Conservation (phyloP, 306 rosid genomes). For the Sophora flavescens region DNA sequence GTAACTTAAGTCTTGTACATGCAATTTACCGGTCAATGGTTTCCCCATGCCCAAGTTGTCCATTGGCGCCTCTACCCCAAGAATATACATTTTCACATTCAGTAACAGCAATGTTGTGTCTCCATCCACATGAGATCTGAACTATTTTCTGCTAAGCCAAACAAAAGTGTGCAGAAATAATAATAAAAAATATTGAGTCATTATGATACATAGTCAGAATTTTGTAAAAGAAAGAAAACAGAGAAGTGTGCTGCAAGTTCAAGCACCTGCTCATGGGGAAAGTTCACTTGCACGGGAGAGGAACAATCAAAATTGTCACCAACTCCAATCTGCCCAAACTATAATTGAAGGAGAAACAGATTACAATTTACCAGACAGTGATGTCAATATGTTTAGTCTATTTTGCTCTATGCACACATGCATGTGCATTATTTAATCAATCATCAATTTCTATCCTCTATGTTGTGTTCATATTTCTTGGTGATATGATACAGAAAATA, state of each 20-base stretch:
- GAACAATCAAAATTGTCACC: constrained; percentile 79
- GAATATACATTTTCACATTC: constrained; percentile 79
- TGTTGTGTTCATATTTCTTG: constrained; percentile 13
- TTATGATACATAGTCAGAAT: not conserved
- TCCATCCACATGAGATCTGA: constrained; percentile 89
- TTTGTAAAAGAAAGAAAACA: constrained; percentile 17
- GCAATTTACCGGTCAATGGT: constrained; percentile 73
- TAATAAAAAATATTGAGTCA: not conserved
- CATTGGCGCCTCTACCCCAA: constrained; percentile 99
- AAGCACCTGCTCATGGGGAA: constrained; percentile 75
- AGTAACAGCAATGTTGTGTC: constrained; percentile 86
- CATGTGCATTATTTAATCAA: constrained; percentile 17
- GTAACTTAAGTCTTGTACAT: constrained; percentile 4
- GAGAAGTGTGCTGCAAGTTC: constrained; percentile 39
- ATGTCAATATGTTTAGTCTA: constrained; percentile 14
- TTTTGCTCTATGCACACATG: constrained; percentile 12
- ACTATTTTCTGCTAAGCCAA: constrained; percentile 70
- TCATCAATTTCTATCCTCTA: constrained; percentile 20
- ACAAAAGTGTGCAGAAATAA: constrained; percentile 24
- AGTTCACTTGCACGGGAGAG: constrained; percentile 72
- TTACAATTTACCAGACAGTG: constrained; percentile 20
- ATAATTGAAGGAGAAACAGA: constrained; percentile 43
- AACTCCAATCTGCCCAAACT: constrained; percentile 95
- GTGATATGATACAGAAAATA: constrained; percentile 13
- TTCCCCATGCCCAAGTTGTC: constrained; percentile 96